Base-by-base conservation (phyloP, 2,329 filamentous ascomycete species). In the Verticillium isaacii region DNA sequence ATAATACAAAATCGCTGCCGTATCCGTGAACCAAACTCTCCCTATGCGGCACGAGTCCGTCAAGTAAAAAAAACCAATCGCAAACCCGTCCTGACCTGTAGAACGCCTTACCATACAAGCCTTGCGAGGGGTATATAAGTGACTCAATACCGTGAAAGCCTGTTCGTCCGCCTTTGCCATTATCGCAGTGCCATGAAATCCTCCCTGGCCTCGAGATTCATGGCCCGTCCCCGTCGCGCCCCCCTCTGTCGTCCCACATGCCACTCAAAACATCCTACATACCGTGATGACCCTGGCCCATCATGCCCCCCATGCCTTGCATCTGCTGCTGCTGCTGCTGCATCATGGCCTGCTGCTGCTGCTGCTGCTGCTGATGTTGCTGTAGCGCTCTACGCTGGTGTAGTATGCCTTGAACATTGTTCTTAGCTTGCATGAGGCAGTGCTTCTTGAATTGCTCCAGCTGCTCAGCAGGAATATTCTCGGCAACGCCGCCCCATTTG, bases 291-390 rank as follows among this genome's bases (percentile, higher is more conserved):
- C 58, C 58, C 12, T 39, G 56, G 32, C 78, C 78, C 80, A 83
- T 82, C 78, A 85, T 85, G 32, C 78, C 77, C 60, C 80, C 77
- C 78, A 85, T 84, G 7, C 79, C 79, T 62, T 83, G 80, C 76
- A 85, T 80, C 36, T 73, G 70, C 52, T 69, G 67, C 56, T 73
- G 75, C 60, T 77, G 75, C 56, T 78, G 77, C 63, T 77, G 77
- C 63, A 75, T 59, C 66, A 77, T 67, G 61, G 72, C 67, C 61
- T 77, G 75, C 25, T 77, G 75, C 25, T 75, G 75, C 17, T 50
- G 23, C n/a, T 45, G 39, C 17, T 52, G 41, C 32, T 59, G 58
- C 19, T 59, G 58, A 19, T 56, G 45, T 52, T 52, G 45, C 25
- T 58, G 57, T 12, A 41, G 39, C 45, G 68, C 69, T 45, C 72